Base-by-base conservation (phyloP, 345 rosid genomes). In the Isatis tinctoria region DNA sequence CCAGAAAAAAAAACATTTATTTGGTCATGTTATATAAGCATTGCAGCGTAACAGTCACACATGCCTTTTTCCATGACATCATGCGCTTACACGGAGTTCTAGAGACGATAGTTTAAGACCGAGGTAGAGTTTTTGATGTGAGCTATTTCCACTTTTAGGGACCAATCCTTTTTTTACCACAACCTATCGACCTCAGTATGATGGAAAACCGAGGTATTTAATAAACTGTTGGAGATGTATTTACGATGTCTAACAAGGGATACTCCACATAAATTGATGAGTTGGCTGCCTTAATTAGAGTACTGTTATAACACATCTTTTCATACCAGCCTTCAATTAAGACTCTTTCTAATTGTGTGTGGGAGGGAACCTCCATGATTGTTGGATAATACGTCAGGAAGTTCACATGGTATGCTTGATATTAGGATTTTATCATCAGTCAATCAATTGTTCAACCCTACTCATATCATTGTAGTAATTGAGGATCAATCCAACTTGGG, bases 21-120 rank as follows among this genome's bases (percentile, higher is more conserved):
- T n/a, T n/a, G n/a, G n/a, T n/a, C n/a, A n/a, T n/a, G n/a, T n/a
- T n/a, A n/a, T n/a, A n/a, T n/a, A n/a, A n/a, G n/a, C n/a, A n/a
- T n/a, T n/a, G n/a, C n/a, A n/a, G n/a, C n/a, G n/a, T 3, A 2
- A 5, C 17, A 0, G 36, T 27, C 0, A 36, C 36, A 0, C 18
- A 13, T 2, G 18, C 9, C 0, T 53, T 53, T 0, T 53, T 27
- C 0, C 0, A 2, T 0, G 59, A 53, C 3, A 27, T 53, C 27
- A 10, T 53, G 9, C 59, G 35, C 0, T 43, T 43, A 14, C 36
- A 53, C 13, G 36, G 36, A 0, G 12, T 26, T 6, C 59, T 10
- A 0, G 59, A 53, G 4, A 26, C 10, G 4, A 43, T 43, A 0
- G 47, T 43, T 6, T 12, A 0, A 4, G 47, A 53, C 7, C 5